phyloP scores from a whole-genome alignment of 306 rosid genomes.

The Castanospermum australe region DNA sequence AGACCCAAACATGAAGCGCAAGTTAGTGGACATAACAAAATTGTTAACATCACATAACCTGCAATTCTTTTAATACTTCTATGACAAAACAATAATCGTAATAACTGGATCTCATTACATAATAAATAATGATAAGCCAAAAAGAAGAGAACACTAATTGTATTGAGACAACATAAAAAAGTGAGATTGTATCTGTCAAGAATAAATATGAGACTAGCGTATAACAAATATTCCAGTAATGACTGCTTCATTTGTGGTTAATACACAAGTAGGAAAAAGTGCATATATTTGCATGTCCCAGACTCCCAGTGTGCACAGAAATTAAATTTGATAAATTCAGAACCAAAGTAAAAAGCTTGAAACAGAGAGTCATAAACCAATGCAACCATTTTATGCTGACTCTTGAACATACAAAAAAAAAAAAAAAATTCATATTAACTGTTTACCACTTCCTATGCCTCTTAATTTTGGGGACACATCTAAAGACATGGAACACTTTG shows the following conservation, averaged over 20 bases:
- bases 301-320: not conserved
- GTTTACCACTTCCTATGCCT: not conserved
- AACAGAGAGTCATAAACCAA: not conserved
- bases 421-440: not conserved
- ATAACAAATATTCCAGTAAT: not conserved
- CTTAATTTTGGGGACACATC: not conserved
- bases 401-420: not conserved
- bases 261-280: conserved; percentile 8
- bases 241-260: not conserved
- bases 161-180: not conserved
- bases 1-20: conserved; percentile 14
- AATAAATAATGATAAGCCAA: not conserved
- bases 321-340: conserved; percentile 1
- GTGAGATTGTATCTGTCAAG: not conserved
- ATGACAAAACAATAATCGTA: not conserved
- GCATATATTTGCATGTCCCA: conserved; percentile 12
- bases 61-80: not conserved
- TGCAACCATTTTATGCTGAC: not conserved
- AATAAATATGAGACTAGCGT: not conserved
- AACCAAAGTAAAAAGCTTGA: not conserved
- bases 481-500: not conserved
- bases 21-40: conserved; percentile 18
- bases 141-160: not conserved
- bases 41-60: conserved; percentile 10
- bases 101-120: conserved; percentile 11